Conservation (phyloP, 2,329 filamentous ascomycete species). For the Paracamarosporium sp. region DNA sequence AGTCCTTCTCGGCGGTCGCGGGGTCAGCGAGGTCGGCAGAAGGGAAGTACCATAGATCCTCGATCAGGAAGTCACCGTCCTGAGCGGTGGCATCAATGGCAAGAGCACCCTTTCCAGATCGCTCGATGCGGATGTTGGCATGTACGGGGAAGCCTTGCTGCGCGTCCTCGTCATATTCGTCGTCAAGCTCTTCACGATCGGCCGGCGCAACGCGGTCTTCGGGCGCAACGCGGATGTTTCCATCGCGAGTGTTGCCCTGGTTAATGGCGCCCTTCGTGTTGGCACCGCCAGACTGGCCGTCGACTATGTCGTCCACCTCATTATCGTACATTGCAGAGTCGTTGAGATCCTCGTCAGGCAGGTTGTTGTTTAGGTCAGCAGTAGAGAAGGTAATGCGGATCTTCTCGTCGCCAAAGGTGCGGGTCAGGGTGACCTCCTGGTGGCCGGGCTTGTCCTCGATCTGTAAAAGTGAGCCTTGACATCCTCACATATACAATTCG, state of each 20-base stretch:
- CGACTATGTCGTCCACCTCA: constrained; percentile 45
- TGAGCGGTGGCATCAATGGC: constrained; percentile 86
- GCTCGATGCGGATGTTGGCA: constrained; percentile 87
- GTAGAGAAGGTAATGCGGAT: constrained; percentile 86
- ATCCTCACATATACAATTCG: neutral
- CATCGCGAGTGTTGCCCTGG: constrained; percentile 57
- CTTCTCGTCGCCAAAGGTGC: constrained; percentile 88
- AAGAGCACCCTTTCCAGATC: constrained; percentile 82
- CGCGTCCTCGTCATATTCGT: constrained; percentile 62
- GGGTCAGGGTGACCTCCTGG: constrained; percentile 85
- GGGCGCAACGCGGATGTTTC: constrained; percentile 62
- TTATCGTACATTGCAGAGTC: constrained; percentile 63
- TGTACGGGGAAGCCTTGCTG: constrained; percentile 75
- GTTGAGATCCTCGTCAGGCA: constrained; percentile 54
- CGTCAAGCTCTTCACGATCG: constrained; percentile 63
- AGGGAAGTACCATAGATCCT: constrained; percentile 88
- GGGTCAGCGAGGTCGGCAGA: constrained; percentile 79
- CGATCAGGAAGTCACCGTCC: constrained; percentile 84
- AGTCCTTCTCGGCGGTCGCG: constrained; percentile 76
- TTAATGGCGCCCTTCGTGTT: constrained; percentile 64
- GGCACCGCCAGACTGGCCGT: constrained; percentile 62
- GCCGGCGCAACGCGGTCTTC: constrained; percentile 64
- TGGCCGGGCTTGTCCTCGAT: constrained; percentile 79
- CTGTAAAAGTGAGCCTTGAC: constrained; percentile 35
- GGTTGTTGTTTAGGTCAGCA: constrained; percentile 71